Conservation (phyloP, 2,329 filamentous ascomycete species). For the Blastomyces parvus region DNA sequence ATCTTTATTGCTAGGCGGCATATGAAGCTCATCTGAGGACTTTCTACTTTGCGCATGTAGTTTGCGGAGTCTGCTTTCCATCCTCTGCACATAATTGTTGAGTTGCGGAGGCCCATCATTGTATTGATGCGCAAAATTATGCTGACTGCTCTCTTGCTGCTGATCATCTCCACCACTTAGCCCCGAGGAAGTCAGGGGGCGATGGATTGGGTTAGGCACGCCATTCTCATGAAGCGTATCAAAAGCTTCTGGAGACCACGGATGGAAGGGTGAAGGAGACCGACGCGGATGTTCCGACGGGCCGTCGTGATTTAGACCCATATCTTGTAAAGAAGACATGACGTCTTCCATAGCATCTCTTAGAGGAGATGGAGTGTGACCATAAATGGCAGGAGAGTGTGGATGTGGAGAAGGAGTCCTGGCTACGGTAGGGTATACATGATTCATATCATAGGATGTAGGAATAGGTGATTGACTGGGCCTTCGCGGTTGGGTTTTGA, state of each 20-base stretch:
- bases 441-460: constrained; percentile 32
- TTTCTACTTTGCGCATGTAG: constrained; percentile 48
- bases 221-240: constrained; percentile 40
- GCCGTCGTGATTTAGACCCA: constrained; percentile 54
- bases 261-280: constrained; percentile 46
- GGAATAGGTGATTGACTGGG: constrained; percentile 22
- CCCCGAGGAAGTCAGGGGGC: constrained; percentile 67
- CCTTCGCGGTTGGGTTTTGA: constrained; percentile 32
- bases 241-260: constrained; percentile 89
- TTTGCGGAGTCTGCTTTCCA: constrained; percentile 71
- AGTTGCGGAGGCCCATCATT: constrained; percentile 58
- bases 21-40: constrained; percentile 43
- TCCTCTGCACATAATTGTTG: constrained; percentile 78
- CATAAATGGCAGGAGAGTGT: constrained; percentile 55
- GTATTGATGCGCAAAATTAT: constrained; percentile 43
- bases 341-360: constrained; percentile 96
- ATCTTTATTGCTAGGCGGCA: constrained; percentile 40
- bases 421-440: constrained; percentile 30
- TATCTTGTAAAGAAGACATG: constrained; percentile 85
- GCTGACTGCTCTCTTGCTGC: constrained; percentile 34
- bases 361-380: constrained; percentile 79
- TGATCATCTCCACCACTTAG: constrained; percentile 45
- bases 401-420: constrained; percentile 42
- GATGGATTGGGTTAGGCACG: constrained; percentile 30
- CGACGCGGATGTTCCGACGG: constrained; percentile 46